phyloP scores from a whole-genome alignment of 345 rosid species.

The Corchorus capsularis region DNA sequence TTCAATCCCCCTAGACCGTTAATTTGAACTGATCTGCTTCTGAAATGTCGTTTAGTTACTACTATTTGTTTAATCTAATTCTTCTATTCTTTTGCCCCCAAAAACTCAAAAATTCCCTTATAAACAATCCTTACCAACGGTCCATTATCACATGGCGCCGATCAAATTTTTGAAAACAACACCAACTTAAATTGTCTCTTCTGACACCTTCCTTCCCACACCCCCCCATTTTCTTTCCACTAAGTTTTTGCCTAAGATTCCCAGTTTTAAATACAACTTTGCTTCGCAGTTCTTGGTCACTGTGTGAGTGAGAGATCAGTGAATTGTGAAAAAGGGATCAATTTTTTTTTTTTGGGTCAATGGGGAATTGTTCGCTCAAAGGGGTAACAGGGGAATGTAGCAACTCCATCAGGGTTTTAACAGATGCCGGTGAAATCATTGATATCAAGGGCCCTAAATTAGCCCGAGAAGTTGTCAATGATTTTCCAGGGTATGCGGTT shows the following conservation, averaged over 20 bases:
- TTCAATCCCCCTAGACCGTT: conserved; percentile 5
- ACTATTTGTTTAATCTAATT: background rate
- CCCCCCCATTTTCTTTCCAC: conserved; percentile 28
- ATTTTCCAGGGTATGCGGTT: conserved; percentile 45
- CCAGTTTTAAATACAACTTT: conserved; percentile 1
- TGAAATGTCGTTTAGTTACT: background rate
- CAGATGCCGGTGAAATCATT: conserved; percentile 36
- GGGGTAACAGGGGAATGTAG: conserved; percentile 24
- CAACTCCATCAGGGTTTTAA: conserved; percentile 35
- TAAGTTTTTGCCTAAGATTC: conserved; percentile 27
- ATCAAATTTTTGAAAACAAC: conserved; percentile 23
- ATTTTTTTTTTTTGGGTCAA: conserved; percentile 3
- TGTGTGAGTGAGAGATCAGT: background rate
- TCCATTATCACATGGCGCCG: conserved; percentile 48
- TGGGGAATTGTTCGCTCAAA: conserved; percentile 66
- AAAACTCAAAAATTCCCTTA: conserved; percentile 5
- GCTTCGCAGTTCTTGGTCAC: no score
- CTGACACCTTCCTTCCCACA: conserved; percentile 24
- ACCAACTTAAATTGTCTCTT: conserved; percentile 18
- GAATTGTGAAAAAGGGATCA: background rate
- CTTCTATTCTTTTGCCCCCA: background rate
- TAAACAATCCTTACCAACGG: conserved; percentile 45
- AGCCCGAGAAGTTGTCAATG: conserved; percentile 41
- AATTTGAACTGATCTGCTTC: background rate
- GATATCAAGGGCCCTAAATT: conserved; percentile 41